Conservation (phyloP, 352 stramenopile species). For the Globisporangium spiculum region DNA sequence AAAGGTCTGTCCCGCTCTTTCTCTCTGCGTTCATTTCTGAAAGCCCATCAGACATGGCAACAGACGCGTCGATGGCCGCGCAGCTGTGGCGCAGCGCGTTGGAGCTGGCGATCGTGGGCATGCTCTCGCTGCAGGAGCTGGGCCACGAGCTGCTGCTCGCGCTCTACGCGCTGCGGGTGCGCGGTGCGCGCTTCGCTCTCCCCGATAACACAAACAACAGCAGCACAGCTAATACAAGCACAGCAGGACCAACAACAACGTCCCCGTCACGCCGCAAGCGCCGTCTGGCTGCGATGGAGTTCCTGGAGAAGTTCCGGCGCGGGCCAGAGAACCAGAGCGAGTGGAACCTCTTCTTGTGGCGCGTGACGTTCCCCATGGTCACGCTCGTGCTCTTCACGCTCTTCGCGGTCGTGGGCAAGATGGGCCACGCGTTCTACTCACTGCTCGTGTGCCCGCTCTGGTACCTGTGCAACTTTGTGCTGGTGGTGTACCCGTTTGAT, state of each 20-base stretch:
- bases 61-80: neutral
- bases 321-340: constrained; percentile 74
- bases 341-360: constrained; percentile 80
- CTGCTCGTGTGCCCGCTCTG: constrained; percentile 68
- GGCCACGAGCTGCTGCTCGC: constrained; percentile 13
- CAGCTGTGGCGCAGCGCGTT: constrained; percentile 28
- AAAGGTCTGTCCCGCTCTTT: neutral
- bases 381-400: constrained; percentile 74
- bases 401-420: constrained; percentile 58
- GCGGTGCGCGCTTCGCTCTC: constrained; percentile 4
- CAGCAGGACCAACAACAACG: constrained; percentile 2
- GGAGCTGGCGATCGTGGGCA: constrained; percentile 17
- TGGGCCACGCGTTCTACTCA: constrained; percentile 64
- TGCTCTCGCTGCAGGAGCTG: constrained; percentile 20
- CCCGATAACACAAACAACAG: neutral
- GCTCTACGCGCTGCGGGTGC: constrained; percentile 15
- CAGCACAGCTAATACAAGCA: constrained; percentile 1
- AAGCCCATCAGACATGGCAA: neutral
- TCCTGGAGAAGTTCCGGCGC: constrained; percentile 72
- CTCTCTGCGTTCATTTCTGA: neutral
- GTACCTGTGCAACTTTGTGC: constrained; percentile 74
- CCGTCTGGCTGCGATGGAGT: constrained; percentile 30
- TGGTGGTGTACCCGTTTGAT: constrained; percentile 72
- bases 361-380: constrained; percentile 76
- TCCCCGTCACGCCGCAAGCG: constrained; percentile 4